phyloP scores from a whole-genome alignment of 1,139 yeast species.

The Taiozyma sp. region DNA sequence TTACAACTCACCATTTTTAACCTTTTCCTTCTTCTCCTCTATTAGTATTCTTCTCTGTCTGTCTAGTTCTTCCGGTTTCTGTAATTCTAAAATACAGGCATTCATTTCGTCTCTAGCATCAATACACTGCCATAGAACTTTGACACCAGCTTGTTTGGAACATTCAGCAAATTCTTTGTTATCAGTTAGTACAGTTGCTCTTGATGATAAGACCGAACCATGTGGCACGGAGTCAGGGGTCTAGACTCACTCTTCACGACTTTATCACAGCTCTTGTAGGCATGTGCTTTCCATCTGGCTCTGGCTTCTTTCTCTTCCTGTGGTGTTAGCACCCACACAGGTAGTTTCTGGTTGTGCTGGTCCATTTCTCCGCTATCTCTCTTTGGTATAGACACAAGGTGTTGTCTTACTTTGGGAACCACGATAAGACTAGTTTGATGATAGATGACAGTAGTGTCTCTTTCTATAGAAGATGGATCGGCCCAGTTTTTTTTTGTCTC shows the following conservation, averaged over 20 bases:
- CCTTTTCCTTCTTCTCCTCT: conserved; percentile 42
- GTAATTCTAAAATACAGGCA: conserved; percentile 64
- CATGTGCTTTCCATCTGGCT: conserved; percentile 68
- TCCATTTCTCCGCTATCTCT: conserved; percentile 12
- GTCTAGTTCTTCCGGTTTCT: conserved; percentile 64
- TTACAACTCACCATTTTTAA: conserved; percentile 6
- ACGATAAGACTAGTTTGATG: background rate
- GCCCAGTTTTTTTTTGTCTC: background rate
- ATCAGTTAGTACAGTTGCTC: conserved; percentile 5
- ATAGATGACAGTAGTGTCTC: too few relatives aligned
- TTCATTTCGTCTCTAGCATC: conserved; percentile 59
- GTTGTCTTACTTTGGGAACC: background rate
- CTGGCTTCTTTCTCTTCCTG: conserved; percentile 79
- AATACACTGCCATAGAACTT: conserved; percentile 52
- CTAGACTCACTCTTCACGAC: conserved; percentile 42
- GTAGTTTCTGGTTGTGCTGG: conserved; percentile 35
- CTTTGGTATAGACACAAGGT: background rate
- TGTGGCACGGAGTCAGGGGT: background rate
- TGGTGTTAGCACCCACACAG: conserved; percentile 83
- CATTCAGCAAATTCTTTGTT: conserved; percentile 42
- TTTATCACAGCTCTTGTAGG: conserved; percentile 69
- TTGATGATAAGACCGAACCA: background rate
- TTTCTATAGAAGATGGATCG: background rate
- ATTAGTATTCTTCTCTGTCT: conserved; percentile 63
- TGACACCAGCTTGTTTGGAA: conserved; percentile 45